A percentile compares a stretch with the other conserved stretches of the same genome.
These are phyloP conservation scores for Aspergillus piperis DNA, from an alignment of 2,329 filamentous ascomycete species.

Conservation along the genomic window DNA sequence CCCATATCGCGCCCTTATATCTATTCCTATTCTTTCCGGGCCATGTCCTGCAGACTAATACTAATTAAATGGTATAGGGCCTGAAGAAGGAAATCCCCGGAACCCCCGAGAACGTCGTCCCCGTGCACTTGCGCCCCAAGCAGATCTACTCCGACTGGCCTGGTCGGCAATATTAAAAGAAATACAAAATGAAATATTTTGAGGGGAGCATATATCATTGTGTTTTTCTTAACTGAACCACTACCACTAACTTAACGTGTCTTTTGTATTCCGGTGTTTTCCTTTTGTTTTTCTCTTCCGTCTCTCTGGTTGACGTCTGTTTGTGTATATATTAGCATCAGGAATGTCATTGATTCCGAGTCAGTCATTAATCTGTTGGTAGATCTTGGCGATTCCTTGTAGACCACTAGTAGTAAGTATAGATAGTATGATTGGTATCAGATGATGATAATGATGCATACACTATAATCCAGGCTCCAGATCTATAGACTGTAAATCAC, in stretches of 20 bases:
- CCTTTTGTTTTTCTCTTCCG: conserved; percentile 25
- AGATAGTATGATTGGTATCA: too few species aligned
- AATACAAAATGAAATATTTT: too few species aligned
- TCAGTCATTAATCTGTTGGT: not conserved
- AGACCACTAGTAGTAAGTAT: too few species aligned
- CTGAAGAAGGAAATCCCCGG: conserved; percentile 80
- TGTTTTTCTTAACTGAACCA: conserved; percentile 13
- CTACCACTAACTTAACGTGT: not conserved
- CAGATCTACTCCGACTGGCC: conserved; percentile 45
- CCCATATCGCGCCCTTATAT: too few species aligned
- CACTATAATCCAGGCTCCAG: not conserved
- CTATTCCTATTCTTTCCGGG: too few species aligned
- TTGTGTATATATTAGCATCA: conserved; percentile 45
- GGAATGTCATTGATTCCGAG: conserved; percentile 27
- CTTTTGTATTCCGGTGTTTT: conserved; percentile 23
- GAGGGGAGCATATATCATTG: conserved; percentile 11
- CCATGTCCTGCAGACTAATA: not conserved
- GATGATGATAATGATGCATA: too few species aligned
- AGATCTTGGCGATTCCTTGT: too few species aligned
- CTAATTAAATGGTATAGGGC: conserved; percentile 55
- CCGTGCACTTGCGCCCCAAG: conserved; percentile 69
- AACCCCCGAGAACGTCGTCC: conserved; percentile 67
- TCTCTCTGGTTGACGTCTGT: conserved; percentile 25
- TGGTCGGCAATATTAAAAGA: too few species aligned
- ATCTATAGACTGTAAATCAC: not conserved